Conservation (phyloP, 176 grass and related monocot genomes). For the Zizania latifolia region DNA sequence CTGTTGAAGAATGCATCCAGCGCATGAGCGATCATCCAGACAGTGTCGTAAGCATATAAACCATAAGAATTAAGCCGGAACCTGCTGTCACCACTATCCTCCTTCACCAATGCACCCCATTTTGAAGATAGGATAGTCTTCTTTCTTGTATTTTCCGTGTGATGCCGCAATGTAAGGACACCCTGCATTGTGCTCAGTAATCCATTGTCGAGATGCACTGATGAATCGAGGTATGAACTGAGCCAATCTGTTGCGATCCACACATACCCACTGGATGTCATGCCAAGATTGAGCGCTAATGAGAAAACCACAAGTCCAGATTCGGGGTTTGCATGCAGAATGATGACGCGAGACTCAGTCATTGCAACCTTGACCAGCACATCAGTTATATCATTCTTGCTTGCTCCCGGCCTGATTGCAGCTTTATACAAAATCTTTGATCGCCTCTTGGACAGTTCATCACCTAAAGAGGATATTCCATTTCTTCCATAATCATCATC, state of each 20-base stretch:
- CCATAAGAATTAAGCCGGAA: conserved; percentile 55
- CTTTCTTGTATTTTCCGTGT: conserved; percentile 51
- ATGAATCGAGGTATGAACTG: conserved; percentile 52
- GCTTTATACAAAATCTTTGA: conserved; percentile 59
- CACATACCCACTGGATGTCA: conserved; percentile 73
- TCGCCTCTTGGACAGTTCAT: conserved; percentile 61
- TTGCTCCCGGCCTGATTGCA: conserved; percentile 59
- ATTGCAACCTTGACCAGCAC: conserved; percentile 58
- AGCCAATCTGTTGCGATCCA: conserved; percentile 98
- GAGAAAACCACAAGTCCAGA: conserved; percentile 50
- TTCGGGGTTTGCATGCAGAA: conserved; percentile 66
- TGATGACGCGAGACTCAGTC: conserved; percentile 60
- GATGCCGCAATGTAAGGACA: conserved; percentile 67
- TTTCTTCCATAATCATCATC: conserved; percentile 88
- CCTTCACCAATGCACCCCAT: conserved; percentile 50
- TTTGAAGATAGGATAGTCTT: conserved; percentile 53
- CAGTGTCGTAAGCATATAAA: conserved; percentile 74
- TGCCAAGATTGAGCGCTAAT: conserved; percentile 57
- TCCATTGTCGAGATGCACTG: not conserved
- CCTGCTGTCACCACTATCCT: conserved; percentile 12
- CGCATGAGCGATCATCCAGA: conserved; percentile 80
- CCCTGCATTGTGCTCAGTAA: conserved; percentile 61
- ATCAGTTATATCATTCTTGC: conserved; percentile 48
- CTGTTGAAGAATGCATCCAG: conserved; percentile 64
- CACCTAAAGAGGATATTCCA: conserved; percentile 51